Conservation (phyloP, 1,139 yeast species). For the Insectozyma bohioensis region DNA sequence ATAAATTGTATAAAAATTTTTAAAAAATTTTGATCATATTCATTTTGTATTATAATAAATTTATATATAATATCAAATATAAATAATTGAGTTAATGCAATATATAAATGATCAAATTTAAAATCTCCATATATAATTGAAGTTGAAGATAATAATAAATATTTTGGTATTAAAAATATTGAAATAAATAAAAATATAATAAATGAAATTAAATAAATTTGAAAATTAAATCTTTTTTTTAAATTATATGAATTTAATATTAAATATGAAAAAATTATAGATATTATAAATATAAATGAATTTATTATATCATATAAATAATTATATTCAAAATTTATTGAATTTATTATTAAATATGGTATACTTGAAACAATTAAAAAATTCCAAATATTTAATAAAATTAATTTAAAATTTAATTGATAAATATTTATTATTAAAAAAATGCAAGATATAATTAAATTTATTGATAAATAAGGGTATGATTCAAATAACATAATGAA, state of each 20-base stretch:
- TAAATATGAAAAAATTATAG: constrained; percentile 1
- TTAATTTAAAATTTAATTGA: too few relatives aligned
- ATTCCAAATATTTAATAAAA: too few relatives aligned
- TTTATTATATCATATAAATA: constrained; percentile 1
- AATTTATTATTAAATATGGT: too few relatives aligned
- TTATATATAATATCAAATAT: constrained; percentile 4
- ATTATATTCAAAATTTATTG: too few relatives aligned
- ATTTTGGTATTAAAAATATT: constrained; percentile 6
- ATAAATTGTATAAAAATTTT: constrained; percentile 6
- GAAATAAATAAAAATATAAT: constrained; percentile 1
- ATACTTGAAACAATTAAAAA: too few relatives aligned
- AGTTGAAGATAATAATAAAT: constrained; percentile 6
- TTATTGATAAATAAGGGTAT: too few relatives aligned
- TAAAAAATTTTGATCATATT: neutral
- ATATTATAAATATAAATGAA: neutral
- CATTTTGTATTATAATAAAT: constrained; percentile 3
- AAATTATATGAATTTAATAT: neutral
- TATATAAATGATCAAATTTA: constrained; percentile 8
- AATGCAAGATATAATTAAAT: too few relatives aligned
- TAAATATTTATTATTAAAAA: too few relatives aligned
- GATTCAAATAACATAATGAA: too few relatives aligned
- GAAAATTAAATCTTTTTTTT: neutral
- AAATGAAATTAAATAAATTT: neutral
- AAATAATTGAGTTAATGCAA: constrained; percentile 3
- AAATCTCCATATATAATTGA: constrained; percentile 4